Conservation (phyloP, 2,329 filamentous ascomycete species). For the Ramularia endophylla region DNA sequence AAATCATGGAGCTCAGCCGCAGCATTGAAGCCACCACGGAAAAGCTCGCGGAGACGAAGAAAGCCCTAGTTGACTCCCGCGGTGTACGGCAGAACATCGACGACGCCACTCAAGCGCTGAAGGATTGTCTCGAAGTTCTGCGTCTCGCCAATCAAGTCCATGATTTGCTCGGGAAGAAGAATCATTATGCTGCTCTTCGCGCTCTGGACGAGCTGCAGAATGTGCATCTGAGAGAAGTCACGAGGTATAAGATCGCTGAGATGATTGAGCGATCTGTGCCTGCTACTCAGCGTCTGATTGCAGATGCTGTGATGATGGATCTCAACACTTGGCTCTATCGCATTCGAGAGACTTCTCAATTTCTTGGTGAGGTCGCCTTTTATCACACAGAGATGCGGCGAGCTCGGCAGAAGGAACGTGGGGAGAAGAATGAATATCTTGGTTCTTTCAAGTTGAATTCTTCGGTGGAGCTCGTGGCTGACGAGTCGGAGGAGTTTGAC, state of each 20-base stretch:
- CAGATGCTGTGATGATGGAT: slow-evolving; percentile 94
- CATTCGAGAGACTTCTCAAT: slow-evolving; percentile 93
- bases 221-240: slow-evolving; percentile 89
- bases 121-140: slow-evolving; percentile 86
- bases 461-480: slow-evolving; percentile 88
- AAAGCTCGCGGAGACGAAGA: slow-evolving; percentile 89
- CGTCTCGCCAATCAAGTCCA: slow-evolving; percentile 91
- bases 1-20: slow-evolving; percentile 88
- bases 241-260: slow-evolving; percentile 89
- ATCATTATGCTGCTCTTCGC: slow-evolving; percentile 90
- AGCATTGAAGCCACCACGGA: slow-evolving; percentile 94
- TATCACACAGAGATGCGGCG: slow-evolving; percentile 90
- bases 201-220: slow-evolving; percentile 94
- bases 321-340: slow-evolving; percentile 95
- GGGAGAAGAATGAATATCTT: slow-evolving; percentile 68
- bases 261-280: slow-evolving; percentile 96
- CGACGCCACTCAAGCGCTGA: slow-evolving; percentile 80
- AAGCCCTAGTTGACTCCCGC: slow-evolving; percentile 84
- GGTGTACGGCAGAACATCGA: slow-evolving; percentile 93
- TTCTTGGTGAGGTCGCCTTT: slow-evolving; percentile 91
- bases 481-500: slow-evolving; percentile 94
- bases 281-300: slow-evolving; percentile 84
- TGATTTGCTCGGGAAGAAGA: slow-evolving; percentile 84
- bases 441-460: slow-evolving; percentile 88
- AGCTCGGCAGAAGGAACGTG: slow-evolving; percentile 73